A percentile compares a stretch with the other conserved stretches of the same genome.
Evolutionary conservation across 2,329 filamentous ascomycete species (phyloP).

Genomic region (Xylaria sp.): DNA sequence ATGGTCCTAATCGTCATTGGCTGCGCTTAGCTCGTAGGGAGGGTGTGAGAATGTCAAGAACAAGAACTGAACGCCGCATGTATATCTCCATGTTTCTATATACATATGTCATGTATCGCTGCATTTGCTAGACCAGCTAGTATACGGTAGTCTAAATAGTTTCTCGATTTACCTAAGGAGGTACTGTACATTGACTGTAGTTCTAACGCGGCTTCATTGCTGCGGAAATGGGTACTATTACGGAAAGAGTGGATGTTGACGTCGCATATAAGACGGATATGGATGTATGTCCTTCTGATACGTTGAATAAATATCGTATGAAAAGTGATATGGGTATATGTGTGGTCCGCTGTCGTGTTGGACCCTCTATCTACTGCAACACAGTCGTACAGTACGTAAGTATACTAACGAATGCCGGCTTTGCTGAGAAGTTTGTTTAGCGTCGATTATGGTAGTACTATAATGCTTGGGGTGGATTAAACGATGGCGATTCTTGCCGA

Average conservation of each 20-base stretch:
- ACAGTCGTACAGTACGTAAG: neutral
- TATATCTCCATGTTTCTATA: slow-evolving; percentile 11
- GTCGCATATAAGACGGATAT: slow-evolving; percentile 7
- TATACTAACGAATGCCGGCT: neutral
- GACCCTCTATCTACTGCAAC: neutral
- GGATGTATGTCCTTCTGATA: neutral
- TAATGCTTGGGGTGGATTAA: neutral
- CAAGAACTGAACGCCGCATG: neutral
- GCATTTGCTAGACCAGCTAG: slow-evolving; percentile 4
- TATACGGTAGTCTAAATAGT: neutral
- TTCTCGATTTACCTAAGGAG: neutral
- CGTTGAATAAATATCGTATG: neutral
- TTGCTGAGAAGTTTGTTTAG: neutral
- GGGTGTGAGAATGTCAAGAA: slow-evolving; percentile 1
- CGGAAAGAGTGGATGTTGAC: slow-evolving; percentile 9
- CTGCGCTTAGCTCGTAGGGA: slow-evolving; percentile 10
- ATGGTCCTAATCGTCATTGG: slow-evolving; percentile 18
- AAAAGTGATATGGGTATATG: slow-evolving; percentile 5
- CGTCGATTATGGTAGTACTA: neutral
- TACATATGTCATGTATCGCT: neutral
- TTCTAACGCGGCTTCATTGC: slow-evolving; percentile 4
- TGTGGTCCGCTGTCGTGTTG: neutral
- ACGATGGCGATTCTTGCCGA: slow-evolving; percentile 7
- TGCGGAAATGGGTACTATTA: slow-evolving; percentile 7
- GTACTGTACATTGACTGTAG: neutral